Base-by-base conservation (phyloP, 2,329 filamentous ascomycete genomes). In the Pseudophaeomoniella oleicola region DNA sequence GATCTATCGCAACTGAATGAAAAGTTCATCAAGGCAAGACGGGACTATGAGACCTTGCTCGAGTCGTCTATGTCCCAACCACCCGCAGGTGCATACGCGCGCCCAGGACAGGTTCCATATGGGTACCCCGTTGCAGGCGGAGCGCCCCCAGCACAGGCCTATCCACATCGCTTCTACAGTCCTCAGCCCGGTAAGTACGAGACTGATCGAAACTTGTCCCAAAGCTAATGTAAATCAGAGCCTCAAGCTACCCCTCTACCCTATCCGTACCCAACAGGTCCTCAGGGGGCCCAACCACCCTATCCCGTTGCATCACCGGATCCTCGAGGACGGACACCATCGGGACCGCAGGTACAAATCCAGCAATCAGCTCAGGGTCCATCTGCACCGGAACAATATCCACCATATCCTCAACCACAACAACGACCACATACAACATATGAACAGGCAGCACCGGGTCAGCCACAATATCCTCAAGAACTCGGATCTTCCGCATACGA, bases 1-100 rank as follows among this genome's bases (percentile, higher is more conserved):
- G 90, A 98, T 57, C 96, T 98, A 53, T 94, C 90, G 2, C 88
- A 96, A 55, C 67, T 98, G 43, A 98, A 98, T 52, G 90, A 98
- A 59, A 96, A 96, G 63, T 98, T 98, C 59, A 96, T 98, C 68
- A 98, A 98, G 61, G 90, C 90, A 32, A 79, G 90, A 45, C 75
- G 88, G 50, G 90, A 98, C 60, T 98, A 98, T 56, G 90, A 98
- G 60, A 78, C 83, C 18, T 70, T 98, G n/a, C 67, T 98, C 14
- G 90, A 98, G 58, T 81, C 84, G 13, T 96, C 88, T 38, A 96
- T 98, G 88, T 78, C 87, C 1, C 88, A 94, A 47, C 81, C 87
- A n/a, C 76, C 82, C 36, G 39, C 40, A 37, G 9, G n/a, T 62
- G 65, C 31, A 64, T 75, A 58, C 37, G 47, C 41, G 14, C 44